These are phyloP conservation scores for Trichoderma atroviride DNA, from an alignment of 2,329 filamentous ascomycete species.

Conservation along the genomic window DNA sequence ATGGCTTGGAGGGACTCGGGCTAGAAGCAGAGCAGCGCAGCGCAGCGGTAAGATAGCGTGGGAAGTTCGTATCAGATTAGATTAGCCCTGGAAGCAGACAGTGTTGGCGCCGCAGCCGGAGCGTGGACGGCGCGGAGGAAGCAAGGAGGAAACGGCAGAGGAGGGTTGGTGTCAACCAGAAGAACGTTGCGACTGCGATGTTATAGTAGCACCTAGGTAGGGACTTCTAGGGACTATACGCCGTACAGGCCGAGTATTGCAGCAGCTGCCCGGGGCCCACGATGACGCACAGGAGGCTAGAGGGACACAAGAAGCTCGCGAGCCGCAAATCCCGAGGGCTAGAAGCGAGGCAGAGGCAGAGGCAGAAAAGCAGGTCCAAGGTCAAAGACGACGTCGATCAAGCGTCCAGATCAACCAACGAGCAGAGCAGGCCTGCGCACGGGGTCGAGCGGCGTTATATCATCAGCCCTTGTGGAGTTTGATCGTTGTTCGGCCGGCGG, in stretches of 20 bases:
- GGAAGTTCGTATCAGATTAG: not conserved
- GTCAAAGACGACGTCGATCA: not conserved
- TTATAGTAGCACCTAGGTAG: not conserved
- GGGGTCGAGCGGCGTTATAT: constrained; percentile 5
- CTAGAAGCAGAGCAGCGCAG: not conserved
- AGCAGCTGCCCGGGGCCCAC: not conserved
- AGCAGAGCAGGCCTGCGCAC: constrained; percentile 4
- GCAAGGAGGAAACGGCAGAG: not conserved
- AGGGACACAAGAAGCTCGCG: not conserved
- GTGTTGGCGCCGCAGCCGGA: constrained; percentile 13
- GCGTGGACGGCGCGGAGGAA: not conserved
- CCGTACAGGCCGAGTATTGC: not conserved
- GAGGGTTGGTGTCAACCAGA: not conserved
- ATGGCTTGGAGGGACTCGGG: constrained; percentile 4
- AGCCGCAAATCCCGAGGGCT: constrained; percentile 4
- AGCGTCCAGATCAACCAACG: constrained; percentile 18
- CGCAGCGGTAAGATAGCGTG: not conserved
- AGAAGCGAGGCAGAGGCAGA: not conserved
- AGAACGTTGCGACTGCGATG: not conserved
- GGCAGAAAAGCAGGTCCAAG: not conserved
- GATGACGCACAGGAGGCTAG: constrained; percentile 15
- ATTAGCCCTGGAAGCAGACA: not conserved
- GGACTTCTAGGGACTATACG: not conserved
- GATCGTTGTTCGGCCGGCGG: not conserved
- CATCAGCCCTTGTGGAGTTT: not conserved